These are phyloP conservation scores for Haplographium delicatum DNA, from an alignment of 495 filamentous ascomycete species.

Conservation along the genomic window DNA sequence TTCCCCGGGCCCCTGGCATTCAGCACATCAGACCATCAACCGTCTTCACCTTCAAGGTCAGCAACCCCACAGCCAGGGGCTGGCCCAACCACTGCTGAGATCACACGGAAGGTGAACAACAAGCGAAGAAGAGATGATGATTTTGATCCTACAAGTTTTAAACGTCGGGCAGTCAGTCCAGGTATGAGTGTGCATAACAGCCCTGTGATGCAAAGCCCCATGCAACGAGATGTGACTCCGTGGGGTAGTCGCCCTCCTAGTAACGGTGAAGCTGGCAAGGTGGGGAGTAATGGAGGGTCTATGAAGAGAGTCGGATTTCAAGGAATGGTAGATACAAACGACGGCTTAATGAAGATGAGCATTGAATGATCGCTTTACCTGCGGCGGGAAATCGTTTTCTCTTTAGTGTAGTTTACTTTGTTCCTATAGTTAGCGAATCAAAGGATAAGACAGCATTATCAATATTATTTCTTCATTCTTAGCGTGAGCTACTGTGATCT, in stretches of 20 bases:
- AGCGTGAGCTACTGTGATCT: no score
- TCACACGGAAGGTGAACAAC: constrained; percentile 57
- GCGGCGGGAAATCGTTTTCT: no score
- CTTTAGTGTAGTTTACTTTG: no score
- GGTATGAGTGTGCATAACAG: constrained; percentile 88
- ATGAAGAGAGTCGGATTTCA: constrained; percentile 72
- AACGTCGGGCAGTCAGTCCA: constrained; percentile 88
- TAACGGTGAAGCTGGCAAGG: constrained; percentile 37
- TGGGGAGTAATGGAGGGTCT: constrained; percentile 30
- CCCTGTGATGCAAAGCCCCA: constrained; percentile 79
- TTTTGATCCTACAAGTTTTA: constrained; percentile 83
- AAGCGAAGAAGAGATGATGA: constrained; percentile 89
- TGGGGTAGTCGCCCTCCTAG: constrained; percentile 62
- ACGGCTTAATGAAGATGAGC: constrained; percentile 96
- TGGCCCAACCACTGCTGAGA: constrained; percentile 54
- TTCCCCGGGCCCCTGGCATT: constrained; percentile 3
- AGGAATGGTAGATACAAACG: constrained; percentile 92
- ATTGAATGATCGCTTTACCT: constrained; percentile 53
- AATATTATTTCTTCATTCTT: no score
- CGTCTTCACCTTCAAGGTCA: constrained; percentile 39
- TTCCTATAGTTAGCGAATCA: no score
- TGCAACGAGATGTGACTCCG: constrained; percentile 60
- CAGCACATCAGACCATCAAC: constrained; percentile 24
- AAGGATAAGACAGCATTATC: no score
- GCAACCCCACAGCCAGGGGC: constrained; percentile 30